Evolutionary conservation across 768 basidiomycete species (phyloP).

Genomic region (Tulasnella sp.): DNA sequence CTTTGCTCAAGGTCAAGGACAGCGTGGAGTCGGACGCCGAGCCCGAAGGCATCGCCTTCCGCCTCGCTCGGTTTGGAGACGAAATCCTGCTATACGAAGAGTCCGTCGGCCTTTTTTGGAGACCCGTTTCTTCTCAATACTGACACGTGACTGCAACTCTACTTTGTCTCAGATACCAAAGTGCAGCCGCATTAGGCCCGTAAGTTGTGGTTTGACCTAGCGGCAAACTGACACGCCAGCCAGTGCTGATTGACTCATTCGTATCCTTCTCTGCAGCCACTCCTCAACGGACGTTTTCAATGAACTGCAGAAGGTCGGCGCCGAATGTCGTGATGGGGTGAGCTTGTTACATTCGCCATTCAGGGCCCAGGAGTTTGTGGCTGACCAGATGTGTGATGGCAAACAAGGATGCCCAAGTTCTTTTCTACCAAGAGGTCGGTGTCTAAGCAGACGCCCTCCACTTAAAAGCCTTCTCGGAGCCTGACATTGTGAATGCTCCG

Average conservation of each 20-base stretch:
- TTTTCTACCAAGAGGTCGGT: not conserved
- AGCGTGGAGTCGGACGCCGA: conserved; percentile 11
- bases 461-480: not conserved
- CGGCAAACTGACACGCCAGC: not conserved
- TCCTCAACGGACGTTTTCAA: not conserved
- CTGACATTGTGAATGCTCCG: not conserved
- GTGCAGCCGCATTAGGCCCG: conserved; percentile 1
- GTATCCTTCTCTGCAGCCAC: not conserved
- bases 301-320: not conserved
- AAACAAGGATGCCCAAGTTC: not conserved
- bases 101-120: not conserved
- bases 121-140: not conserved
- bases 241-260: not conserved
- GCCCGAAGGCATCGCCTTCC: not conserved
- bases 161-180: not conserved
- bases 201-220: not conserved
- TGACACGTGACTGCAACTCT: not conserved
- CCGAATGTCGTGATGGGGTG: conserved; percentile 4
- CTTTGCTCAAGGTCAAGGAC: not conserved
- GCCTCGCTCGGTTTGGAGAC: not conserved
- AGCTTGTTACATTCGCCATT: not conserved
- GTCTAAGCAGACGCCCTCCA: not conserved
- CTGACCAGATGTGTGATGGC: not conserved
- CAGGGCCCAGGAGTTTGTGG: not conserved
- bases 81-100: conserved; percentile 6